These are phyloP conservation scores for Ceratocystis huliohia DNA, from an alignment of 2,329 filamentous ascomycete genomes.

Conservation along the genomic window DNA sequence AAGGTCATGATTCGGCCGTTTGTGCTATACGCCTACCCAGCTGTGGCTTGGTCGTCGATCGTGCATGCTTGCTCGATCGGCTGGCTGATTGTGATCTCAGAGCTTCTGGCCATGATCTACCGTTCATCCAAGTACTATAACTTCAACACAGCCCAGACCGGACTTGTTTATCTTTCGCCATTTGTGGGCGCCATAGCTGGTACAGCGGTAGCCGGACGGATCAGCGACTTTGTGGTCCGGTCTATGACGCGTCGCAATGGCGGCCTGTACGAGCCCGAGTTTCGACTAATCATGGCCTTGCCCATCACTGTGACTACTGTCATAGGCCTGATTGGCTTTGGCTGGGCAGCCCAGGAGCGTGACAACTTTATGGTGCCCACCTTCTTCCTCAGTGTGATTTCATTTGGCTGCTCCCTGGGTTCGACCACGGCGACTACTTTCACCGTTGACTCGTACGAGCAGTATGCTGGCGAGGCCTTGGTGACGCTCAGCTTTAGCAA, in stretches of 20 bases:
- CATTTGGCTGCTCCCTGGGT: conserved; percentile 81
- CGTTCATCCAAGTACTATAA: conserved; percentile 57
- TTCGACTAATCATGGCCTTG: conserved; percentile 73
- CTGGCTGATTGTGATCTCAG: conserved; percentile 90
- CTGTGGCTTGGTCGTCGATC: conserved; percentile 74
- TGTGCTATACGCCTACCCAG: conserved; percentile 74
- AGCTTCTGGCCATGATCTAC: conserved; percentile 73
- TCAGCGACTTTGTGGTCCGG: conserved; percentile 74
- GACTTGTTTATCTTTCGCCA: conserved; percentile 78
- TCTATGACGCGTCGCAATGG: conserved; percentile 74
- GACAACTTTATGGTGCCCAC: conserved; percentile 87
- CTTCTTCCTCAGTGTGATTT: conserved; percentile 81
- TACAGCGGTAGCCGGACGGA: conserved; percentile 78
- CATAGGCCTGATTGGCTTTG: conserved; percentile 85
- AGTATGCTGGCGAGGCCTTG: conserved; percentile 86
- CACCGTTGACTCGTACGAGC: conserved; percentile 81
- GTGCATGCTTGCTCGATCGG: conserved; percentile 65
- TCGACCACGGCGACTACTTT: conserved; percentile 90
- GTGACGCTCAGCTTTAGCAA: conserved; percentile 93
- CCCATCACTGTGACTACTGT: conserved; percentile 68
- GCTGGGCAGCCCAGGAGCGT: conserved; percentile 69
- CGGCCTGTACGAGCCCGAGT: conserved; percentile 93
- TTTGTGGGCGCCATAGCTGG: conserved; percentile 81
- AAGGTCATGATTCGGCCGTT: conserved; percentile 69
- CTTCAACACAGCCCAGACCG: conserved; percentile 68